Percentiles rank a stretch among this genome's conserved stretches.
phyloP scores from a whole-genome alignment of 441 rosid species.

The Gossypium lobatum region DNA sequence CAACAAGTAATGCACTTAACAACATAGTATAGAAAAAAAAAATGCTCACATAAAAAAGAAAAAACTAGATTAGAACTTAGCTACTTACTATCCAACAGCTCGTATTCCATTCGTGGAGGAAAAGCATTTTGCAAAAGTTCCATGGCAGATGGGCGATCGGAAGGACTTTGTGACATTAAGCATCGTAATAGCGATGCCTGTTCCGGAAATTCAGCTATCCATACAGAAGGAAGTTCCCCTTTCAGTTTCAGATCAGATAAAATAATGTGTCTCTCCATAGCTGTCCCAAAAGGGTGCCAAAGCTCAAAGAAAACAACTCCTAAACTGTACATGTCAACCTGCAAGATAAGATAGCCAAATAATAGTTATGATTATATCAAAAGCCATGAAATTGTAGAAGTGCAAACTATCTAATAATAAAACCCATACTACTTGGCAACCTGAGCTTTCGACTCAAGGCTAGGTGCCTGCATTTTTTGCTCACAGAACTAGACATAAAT shows the following conservation, averaged over 20 bases:
- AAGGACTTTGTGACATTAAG: constrained; percentile 88
- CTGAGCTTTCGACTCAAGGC: not conserved
- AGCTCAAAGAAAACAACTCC: constrained; percentile 94
- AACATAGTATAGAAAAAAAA: not conserved
- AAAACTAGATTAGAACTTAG: not conserved
- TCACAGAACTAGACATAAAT: not conserved
- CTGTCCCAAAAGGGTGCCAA: constrained; percentile 94
- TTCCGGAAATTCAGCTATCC: constrained; percentile 85
- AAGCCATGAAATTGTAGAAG: not conserved
- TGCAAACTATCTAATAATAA: not conserved
- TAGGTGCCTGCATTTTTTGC: constrained; percentile 3
- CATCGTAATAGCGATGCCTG: constrained; percentile 72
- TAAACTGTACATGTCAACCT: constrained; percentile 99
- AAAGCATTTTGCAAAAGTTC: constrained; percentile 78
- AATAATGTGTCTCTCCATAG: constrained; percentile 79
- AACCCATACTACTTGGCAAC: not conserved
- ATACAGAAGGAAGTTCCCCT: constrained; percentile 74
- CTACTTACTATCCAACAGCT: constrained; percentile 79
- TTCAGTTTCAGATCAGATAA: constrained; percentile 81
- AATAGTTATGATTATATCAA: constrained; percentile 1
- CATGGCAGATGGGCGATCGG: constrained; percentile 93
- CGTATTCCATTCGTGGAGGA: constrained; percentile 93
- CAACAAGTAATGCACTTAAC: not conserved
- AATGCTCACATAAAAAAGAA: constrained; percentile 4
- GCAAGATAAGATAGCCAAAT: constrained; percentile 23